Base-by-base conservation (phyloP, 768 basidiomycete species). In the Tricholoma furcatifolium region DNA sequence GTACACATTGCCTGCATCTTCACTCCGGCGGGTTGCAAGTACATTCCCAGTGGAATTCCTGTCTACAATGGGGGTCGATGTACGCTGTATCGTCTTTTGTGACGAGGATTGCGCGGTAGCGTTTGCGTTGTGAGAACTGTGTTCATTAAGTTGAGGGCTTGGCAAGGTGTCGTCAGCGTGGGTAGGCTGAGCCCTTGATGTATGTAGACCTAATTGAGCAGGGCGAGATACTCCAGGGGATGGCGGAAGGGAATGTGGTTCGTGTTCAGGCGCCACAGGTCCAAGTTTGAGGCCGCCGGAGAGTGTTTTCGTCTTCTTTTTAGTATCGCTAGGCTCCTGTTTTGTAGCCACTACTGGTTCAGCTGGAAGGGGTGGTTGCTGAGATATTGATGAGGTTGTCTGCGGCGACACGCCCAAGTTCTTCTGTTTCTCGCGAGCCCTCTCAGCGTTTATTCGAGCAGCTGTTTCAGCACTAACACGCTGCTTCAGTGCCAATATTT, bases 401-500 rank as follows among this genome's bases (percentile, higher is more conserved):
- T 53, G 35, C 18, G 46, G 44, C 32, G 57, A 38, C 12, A 48
- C 27, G 6, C 15, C 45, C 6, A 53, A 40, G 18, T 43, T 52
- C 54, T 51, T 50, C 39, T 50, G 47, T 49, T 46, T 63, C 54
- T 62, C 59, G 36, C 65, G 60, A 41, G 62, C 61, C 35, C 66
- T 60, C 49, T 67, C 54, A 15, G 64, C 61, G 30, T 55, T 61
- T n/a, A 71, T 66, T 41, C 56, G 63, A 11, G 60, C 50, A 6
- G 63, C 67, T 34, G 65, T 60, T 42, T 72, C 66, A 7, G 61
- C 41, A 40, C 50, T 66, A 9, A 61, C 63, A 30, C 62, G 70
- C 38, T 60, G 64, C 54, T 71, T 72, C 43, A 67, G 62, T 12
- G 55, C 56, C 50, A 60, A 59, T 3, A 73, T 49, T 45, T 67